Base-by-base conservation (phyloP, 768 basidiomycete genomes). In the Tulasnella sp. region DNA sequence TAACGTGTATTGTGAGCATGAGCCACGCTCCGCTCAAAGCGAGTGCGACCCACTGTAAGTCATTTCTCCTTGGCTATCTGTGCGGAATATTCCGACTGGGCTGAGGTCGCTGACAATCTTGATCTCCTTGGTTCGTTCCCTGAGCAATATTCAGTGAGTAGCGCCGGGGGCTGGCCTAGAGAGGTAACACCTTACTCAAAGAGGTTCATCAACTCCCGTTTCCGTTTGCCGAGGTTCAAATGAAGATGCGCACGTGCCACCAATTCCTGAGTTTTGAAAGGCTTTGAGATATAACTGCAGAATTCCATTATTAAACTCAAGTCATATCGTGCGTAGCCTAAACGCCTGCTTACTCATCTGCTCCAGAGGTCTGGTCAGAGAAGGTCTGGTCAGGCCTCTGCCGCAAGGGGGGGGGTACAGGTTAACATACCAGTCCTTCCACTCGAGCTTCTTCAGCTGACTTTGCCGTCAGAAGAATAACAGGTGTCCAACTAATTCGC, bases 191-290 rank as follows among this genome's bases (percentile, higher is more conserved):
- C 75, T 70, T 39, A 77, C 77, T 77, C 77, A 26, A 77, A 79
- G 32, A 57, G 42, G 29, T 29, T 37, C 69, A n/a, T 80, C 80
- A 48, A 79, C 55, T 82, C 82, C 5, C 72, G 57, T 74, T 79
- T 80, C 15, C 82, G 82, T 73, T 86, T 86, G 23, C 85, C 85
- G 10, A 86, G 80, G 55, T 86, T 85, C 75, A 86, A 82, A 69
- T 86, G 85, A 20, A 86, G 81, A 73, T 85, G 83, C 6, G 82
- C 84, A 23, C 86, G 82, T 9, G 86, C 86, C 40, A 86, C 77
- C 13, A 86, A 80, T 77, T 86, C 85, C 70, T 83, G 82, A 1
- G 83, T 81, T 55, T 82, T 83, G 82, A 86, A 86, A 1, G 86
- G 86, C 79, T 86, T 86, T 16, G 81, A 79, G 18, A 86, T 79